Base-by-base conservation (phyloP, 768 basidiomycete species). In the Kwoniella europaea region DNA sequence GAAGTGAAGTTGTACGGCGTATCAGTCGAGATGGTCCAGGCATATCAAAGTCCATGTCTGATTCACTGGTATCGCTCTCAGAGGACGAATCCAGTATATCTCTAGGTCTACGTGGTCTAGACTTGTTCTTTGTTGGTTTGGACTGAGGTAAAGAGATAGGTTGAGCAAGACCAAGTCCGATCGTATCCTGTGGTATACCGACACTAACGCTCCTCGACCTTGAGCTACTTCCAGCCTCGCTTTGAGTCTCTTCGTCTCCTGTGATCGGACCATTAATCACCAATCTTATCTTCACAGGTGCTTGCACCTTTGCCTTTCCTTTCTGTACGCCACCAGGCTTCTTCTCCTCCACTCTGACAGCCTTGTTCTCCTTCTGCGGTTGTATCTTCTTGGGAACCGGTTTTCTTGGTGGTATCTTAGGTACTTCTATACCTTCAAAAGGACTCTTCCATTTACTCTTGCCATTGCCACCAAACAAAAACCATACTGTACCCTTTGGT, bases 401-500 rank as follows among this genome's bases (percentile, higher is more conserved):
- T 57, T 80, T 80, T 12, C 74, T 62, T 2, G 74, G 63, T 16
- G 70, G 75, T 2, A 71, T 41, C 55, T 75, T 77, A 15, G 77
- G 71, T 4, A 81, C 50, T 53, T 81, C 79, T 3, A 81, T 63
- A 10, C 77, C 79, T 9, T 68, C 67, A 59, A 81, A 81, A 12
- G 79, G 79, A 55, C 68, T 73, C 62, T 72, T 74, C 79, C 79
- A 81, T 41, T 74, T 78, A 10, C 27, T 55, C 60, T 76, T 75
- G 1, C 73, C 79, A 5, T 18, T 61, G 9, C 69, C 44, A 16
- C 65, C 60, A 16, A 72, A 24, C 3, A 74, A 42, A 52, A 57
- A 81, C 74, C 76, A 81, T 4, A 78, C 77, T 20, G 77, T 74
- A 3, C 79, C 79, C 60, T 78, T 78, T 13, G 79, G 79, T 60